Evolutionary conservation across 441 rosid genomes (phyloP).

Genomic region (Kokia cookei): DNA sequence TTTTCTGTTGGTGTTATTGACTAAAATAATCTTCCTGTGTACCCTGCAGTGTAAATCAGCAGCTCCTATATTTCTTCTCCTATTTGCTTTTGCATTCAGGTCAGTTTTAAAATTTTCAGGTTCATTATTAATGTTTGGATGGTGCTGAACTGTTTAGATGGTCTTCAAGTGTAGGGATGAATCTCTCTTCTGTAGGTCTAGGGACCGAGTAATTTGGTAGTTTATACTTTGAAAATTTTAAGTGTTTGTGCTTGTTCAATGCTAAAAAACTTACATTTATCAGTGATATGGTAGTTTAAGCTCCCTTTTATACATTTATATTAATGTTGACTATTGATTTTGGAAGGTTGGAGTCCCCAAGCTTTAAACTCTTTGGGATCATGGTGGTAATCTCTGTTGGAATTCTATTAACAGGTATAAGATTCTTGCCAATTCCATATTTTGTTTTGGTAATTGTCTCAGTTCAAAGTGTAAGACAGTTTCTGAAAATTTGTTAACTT

Average conservation of each 20-base stretch:
- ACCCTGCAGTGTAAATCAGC: constrained; percentile 95
- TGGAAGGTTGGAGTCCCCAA: constrained; percentile 93
- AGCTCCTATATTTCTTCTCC: constrained; percentile 87
- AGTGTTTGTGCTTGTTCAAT: background rate
- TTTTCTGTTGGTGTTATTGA: constrained; percentile 8
- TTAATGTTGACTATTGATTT: constrained; percentile 17
- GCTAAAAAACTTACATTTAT: background rate
- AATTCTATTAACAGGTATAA: constrained; percentile 74
- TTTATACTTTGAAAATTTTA: background rate
- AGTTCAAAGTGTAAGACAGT: background rate
- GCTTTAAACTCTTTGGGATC: constrained; percentile 84
- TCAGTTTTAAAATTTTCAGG: constrained; percentile 27
- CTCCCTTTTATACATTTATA: constrained; percentile 13
- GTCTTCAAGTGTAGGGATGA: background rate
- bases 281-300: background rate
- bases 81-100: constrained; percentile 99
- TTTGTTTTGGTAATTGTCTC: background rate
- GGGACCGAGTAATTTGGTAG: background rate
- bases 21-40: constrained; percentile 4
- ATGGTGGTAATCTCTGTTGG: constrained; percentile 79
- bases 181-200: background rate
- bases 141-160: background rate
- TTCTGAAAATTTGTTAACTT: background rate
- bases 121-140: background rate
- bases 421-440: constrained; percentile 9